These are phyloP conservation scores for Lachancea quebecensis DNA, from an alignment of 805 yeast species.

Conservation along the genomic window DNA sequence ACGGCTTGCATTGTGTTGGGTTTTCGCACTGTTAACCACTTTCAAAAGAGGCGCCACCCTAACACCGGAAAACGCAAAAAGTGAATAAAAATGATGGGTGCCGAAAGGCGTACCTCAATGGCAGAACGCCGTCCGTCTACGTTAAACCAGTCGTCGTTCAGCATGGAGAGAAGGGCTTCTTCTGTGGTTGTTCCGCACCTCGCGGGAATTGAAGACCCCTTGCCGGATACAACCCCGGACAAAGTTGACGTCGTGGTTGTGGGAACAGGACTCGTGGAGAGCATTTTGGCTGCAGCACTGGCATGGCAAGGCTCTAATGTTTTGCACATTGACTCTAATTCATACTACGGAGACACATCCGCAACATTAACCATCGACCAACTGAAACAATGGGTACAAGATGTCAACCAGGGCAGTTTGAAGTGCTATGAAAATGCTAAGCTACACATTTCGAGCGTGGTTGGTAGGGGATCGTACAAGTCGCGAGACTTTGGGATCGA, in stretches of 20 bases:
- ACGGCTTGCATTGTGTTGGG: too few relatives aligned
- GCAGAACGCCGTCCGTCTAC: slow-evolving; percentile 60
- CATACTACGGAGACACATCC: slow-evolving; percentile 81
- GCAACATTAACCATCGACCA: slow-evolving; percentile 87
- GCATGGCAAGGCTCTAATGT: slow-evolving; percentile 99
- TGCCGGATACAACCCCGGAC: slow-evolving; percentile 52
- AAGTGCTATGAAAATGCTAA: slow-evolving; percentile 59
- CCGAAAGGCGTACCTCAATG: slow-evolving; percentile 53
- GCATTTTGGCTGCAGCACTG: slow-evolving; percentile 84
- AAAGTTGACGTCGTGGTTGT: slow-evolving; percentile 81
- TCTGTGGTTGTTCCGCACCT: slow-evolving; percentile 52
- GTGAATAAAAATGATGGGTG: slow-evolving; percentile 15
- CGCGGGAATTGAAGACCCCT: slow-evolving; percentile 73
- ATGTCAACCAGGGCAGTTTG: slow-evolving; percentile 42
- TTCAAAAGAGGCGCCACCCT: not conserved
- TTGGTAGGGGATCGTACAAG: slow-evolving; percentile 36
- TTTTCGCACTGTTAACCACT: too few relatives aligned
- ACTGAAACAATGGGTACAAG: slow-evolving; percentile 71
- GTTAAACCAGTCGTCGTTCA: slow-evolving; percentile 20
- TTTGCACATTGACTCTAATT: slow-evolving; percentile 77
- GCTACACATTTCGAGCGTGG: slow-evolving; percentile 65
- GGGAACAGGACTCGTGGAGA: slow-evolving; percentile 89
- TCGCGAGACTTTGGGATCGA: slow-evolving; percentile 83
- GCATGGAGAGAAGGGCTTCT: slow-evolving; percentile 12
- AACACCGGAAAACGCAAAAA: not conserved